Percentiles rank a stretch among this genome's conserved stretches.
Evolutionary conservation across 768 basidiomycete genomes (phyloP).

Genomic region (Trametes maxima): DNA sequence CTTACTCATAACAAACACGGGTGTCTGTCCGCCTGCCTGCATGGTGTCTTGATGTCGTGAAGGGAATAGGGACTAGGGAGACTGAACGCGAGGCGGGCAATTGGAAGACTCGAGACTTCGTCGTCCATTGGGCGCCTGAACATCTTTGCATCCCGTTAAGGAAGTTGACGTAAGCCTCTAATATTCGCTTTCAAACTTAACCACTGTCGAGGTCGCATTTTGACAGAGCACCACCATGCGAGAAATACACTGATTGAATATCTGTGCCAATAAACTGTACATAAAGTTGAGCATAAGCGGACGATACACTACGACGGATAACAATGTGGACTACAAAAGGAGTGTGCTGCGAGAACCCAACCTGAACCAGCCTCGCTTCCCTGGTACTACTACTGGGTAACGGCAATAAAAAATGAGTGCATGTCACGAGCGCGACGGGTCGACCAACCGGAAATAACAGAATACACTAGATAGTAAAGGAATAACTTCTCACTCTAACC

Average conservation of each 20-base stretch:
- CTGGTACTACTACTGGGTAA: not conserved
- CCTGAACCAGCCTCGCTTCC: not conserved
- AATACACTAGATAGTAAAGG: not conserved
- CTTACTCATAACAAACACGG: slow-evolving; percentile 84
- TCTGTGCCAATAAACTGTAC: not conserved
- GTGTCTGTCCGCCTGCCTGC: slow-evolving; percentile 58
- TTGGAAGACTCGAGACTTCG: slow-evolving; percentile 18
- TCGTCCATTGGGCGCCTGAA: not conserved
- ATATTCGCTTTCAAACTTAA: too few relatives aligned
- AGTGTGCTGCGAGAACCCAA: not conserved
- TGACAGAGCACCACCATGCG: too few relatives aligned
- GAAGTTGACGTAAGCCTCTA: too few relatives aligned
- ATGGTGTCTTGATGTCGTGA: slow-evolving; percentile 24
- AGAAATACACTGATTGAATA: not conserved
- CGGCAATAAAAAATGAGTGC: not conserved
- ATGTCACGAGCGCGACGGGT: not conserved
- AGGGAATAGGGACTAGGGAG: not conserved
- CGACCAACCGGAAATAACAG: not conserved
- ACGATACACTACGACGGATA: not conserved
- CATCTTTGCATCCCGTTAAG: not conserved
- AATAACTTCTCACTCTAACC: not conserved
- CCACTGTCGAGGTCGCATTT: too few relatives aligned
- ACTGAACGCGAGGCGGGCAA: slow-evolving; percentile 9
- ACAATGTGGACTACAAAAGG: not conserved
- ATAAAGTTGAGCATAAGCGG: not conserved